A percentile compares a stretch with the other conserved stretches of the same genome.
Conservation (phyloP, 192 early-diverging fungal genomes). For the Funneliformis geosporum region DNA sequence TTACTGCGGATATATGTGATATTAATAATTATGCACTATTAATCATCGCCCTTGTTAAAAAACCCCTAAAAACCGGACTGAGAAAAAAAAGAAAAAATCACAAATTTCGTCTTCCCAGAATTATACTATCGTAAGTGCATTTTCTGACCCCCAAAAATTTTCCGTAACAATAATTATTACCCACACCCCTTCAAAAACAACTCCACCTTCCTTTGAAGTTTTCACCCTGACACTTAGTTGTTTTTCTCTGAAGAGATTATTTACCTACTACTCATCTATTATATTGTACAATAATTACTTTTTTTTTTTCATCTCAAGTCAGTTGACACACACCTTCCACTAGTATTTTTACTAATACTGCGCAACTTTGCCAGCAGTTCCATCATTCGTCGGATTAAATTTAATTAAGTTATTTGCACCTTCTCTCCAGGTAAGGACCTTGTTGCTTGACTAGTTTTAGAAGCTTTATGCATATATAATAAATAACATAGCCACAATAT, state of each 20-base stretch:
- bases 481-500: not conserved
- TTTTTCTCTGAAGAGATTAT: not conserved
- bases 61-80: not conserved
- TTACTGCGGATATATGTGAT: no score
- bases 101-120: not conserved
- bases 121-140: not conserved
- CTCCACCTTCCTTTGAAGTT: constrained; percentile 22
- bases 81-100: not conserved
- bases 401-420: not conserved
- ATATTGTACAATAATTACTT: not conserved
- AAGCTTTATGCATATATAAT: not conserved
- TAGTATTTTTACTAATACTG: not conserved
- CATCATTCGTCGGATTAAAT: constrained; percentile 12
- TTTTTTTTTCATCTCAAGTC: constrained; percentile 15
- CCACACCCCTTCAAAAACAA: constrained; percentile 14
- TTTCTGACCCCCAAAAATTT: constrained; percentile 18
- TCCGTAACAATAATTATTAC: constrained; percentile 24
- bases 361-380: constrained; percentile 11
- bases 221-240: constrained; percentile 10
- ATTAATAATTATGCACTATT: not conserved
- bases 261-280: not conserved
- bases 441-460: not conserved
- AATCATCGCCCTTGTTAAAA: not conserved
- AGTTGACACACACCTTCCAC: not conserved
- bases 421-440: not conserved